A percentile compares a stretch with the other conserved stretches of the same genome.
These are phyloP conservation scores for Kurtzmaniella natalensis DNA, from an alignment of 1,139 yeast genomes.

Conservation along the genomic window DNA sequence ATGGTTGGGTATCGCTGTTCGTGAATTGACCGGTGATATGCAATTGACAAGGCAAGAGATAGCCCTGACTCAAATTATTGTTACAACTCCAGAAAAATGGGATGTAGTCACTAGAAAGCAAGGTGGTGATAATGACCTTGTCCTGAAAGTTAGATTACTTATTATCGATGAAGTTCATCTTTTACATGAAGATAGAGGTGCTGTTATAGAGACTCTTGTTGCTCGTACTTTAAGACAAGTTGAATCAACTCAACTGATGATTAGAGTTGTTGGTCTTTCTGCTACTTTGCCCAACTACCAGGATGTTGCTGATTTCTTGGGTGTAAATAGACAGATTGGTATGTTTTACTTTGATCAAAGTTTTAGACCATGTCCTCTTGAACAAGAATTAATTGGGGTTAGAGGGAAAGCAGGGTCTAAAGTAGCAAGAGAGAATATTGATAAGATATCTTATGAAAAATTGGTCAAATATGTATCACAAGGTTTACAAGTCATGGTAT, in stretches of 20 bases:
- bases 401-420: constrained; percentile 71
- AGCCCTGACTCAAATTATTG: constrained; percentile 80
- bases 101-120: constrained; percentile 95
- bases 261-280: constrained; percentile 91
- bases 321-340: constrained; percentile 85
- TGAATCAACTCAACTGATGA: constrained; percentile 90
- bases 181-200: constrained; percentile 96
- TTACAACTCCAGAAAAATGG: constrained; percentile 98
- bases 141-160: constrained; percentile 75
- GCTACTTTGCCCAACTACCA: constrained; percentile 93
- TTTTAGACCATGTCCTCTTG: constrained; percentile 90
- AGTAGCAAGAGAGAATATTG: constrained; percentile 73
- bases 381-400: constrained; percentile 85
- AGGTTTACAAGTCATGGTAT: constrained; percentile 93
- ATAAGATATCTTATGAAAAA: constrained; percentile 73
- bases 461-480: constrained; percentile 58
- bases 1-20: constrained; percentile 81
- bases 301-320: constrained; percentile 93
- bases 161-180: constrained; percentile 96
- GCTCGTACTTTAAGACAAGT: constrained; percentile 95
- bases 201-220: constrained; percentile 92
- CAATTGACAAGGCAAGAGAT: constrained; percentile 85
- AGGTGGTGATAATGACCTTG: constrained; percentile 80
- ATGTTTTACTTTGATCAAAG: constrained; percentile 93
- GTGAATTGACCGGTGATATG: constrained; percentile 97